phyloP scores from a whole-genome alignment of 176 grass and related monocot species.

The Eremochloa ophiuroides region DNA sequence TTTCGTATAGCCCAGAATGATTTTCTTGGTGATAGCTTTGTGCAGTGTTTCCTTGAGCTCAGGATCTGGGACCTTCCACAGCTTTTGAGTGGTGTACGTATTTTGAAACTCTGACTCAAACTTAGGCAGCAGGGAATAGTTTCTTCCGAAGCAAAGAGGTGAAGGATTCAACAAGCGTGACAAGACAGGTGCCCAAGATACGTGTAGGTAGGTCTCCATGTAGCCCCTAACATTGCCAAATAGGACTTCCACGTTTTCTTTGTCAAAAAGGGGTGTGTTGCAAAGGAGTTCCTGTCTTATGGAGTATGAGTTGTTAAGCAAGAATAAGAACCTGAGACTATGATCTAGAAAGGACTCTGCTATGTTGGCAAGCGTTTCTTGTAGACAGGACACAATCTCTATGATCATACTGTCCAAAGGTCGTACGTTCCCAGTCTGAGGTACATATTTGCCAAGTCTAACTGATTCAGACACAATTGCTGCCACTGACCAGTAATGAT shows the following conservation, averaged over 20 bases:
- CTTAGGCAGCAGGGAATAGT: neutral
- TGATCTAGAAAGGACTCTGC: too few species aligned
- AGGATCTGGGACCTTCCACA: neutral
- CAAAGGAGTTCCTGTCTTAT: neutral
- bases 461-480: neutral
- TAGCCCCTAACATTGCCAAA: neutral
- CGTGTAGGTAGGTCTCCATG: neutral
- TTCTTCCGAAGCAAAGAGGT: neutral
- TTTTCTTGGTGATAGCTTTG: neutral
- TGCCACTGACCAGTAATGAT: neutral
- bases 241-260: fast-evolving
- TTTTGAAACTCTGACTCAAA: neutral
- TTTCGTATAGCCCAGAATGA: neutral
- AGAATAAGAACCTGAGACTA: too few species aligned
- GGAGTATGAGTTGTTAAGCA: too few species aligned
- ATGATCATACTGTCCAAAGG: too few species aligned
- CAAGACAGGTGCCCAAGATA: neutral
- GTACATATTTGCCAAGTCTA: too few species aligned
- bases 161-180: neutral
- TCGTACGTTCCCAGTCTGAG: too few species aligned
- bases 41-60: neutral
- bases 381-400: too few species aligned
- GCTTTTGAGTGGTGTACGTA: neutral
- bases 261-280: neutral
- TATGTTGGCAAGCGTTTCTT: too few species aligned